Base-by-base conservation (phyloP, 176 grass and related monocot genomes). In the Typha latifolia region DNA sequence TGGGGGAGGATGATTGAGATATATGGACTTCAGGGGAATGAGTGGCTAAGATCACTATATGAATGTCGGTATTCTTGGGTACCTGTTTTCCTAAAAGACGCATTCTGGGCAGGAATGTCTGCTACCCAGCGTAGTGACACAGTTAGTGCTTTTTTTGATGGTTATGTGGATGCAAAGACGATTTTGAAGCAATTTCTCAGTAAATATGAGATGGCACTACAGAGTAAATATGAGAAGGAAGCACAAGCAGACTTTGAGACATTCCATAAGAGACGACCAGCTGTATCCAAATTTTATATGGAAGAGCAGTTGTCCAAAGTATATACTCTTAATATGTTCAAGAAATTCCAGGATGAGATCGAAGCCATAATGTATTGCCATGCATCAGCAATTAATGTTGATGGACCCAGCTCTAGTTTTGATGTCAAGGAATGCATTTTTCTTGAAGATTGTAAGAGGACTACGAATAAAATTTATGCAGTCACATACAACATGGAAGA, bases 321-420 rank as follows among this genome's bases (percentile, higher is more conserved):
- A 51, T 97, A 92, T 77, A 97, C 94, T 50, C 83, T 89, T 73
- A 97, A 90, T 73, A 90, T 92, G 75, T 97, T 97, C 66, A 97
- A 97, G 77, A 89, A 82, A 66, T 92, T 97, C 52, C 94, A 97
- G 69, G 89, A 92, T 92, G 94, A 97, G 81, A 87, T 97, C 68
- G 89, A 92, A 81, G 85, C 89, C 67, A 97, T 97, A 67, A 97
- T 97, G 94, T 97, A 97, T 80, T 97, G 89, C 68, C 89, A 97
- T 62, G 85, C 87, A 75, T 84, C 85, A 67, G 66, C 92, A 64
- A 26, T 82, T 27, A 76, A 59, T 76, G 71, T 56, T 53, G 78
- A 90, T 53, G 79, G 81, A 21, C 57, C 81, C 19, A 72, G 79
- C 61, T 92, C 83, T 49, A 90, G 89, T 62, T 97, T 90, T 70